Conservation (phyloP, 495 filamentous ascomycete species). For the Mytilinidion resinicola region DNA sequence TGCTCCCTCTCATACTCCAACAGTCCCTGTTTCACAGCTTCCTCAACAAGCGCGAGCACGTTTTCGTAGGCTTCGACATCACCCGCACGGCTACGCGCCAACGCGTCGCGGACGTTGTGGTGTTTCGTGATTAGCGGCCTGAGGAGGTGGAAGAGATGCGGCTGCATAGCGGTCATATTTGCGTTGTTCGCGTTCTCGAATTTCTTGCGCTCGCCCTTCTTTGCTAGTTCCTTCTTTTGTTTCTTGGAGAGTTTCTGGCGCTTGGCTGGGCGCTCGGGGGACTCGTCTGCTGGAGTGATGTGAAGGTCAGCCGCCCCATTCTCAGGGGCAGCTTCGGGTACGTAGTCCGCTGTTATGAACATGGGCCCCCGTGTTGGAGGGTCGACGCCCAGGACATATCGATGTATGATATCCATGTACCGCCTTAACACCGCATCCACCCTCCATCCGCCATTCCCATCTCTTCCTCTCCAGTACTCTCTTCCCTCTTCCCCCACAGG, state of each 20-base stretch:
- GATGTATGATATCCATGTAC: constrained; percentile 84
- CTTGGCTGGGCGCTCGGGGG: constrained; percentile 48
- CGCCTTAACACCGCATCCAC: constrained; percentile 81
- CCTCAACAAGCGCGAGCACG: constrained; percentile 60
- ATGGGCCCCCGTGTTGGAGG: constrained; percentile 62
- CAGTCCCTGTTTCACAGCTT: constrained; percentile 63
- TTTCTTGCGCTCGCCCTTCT: constrained; percentile 5
- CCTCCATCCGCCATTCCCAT: constrained; percentile 80
- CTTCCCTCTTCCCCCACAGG: constrained; percentile 55
- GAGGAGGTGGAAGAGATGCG: constrained; percentile 88
- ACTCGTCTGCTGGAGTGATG: constrained; percentile 25
- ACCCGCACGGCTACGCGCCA: constrained; percentile 59
- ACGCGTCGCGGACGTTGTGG: constrained; percentile 71
- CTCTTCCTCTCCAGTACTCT: constrained; percentile 77
- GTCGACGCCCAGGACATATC: constrained; percentile 57
- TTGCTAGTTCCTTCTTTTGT: constrained; percentile 26
- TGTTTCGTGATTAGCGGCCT: constrained; percentile 70
- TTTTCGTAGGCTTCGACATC: constrained; percentile 68
- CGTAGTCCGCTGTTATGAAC: constrained; percentile 61
- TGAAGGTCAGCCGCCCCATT: constrained; percentile 28
- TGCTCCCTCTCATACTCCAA: constrained; percentile 54
- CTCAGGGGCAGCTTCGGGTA: background rate
- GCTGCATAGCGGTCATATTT: constrained; percentile 77
- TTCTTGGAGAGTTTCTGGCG: constrained; percentile 50
- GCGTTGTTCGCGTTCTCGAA: constrained; percentile 50